Evolutionary conservation across 306 rosid genomes (phyloP).

Genomic region (Lablab purpureus): DNA sequence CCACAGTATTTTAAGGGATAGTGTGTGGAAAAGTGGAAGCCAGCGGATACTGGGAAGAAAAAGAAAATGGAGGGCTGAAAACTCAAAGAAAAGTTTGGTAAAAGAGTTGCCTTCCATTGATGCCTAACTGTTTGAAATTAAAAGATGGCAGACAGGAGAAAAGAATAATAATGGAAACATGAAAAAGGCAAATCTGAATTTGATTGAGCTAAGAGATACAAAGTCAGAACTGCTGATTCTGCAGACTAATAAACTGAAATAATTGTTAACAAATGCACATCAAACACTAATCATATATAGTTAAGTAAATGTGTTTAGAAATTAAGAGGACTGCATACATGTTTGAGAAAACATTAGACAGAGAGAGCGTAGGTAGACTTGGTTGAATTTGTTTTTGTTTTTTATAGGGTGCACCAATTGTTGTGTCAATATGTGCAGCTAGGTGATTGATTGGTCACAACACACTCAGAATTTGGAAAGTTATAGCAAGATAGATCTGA

Average conservation of each 20-base stretch:
- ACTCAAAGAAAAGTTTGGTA: conserved; percentile 17
- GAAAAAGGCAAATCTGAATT: neutral
- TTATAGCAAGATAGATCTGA: neutral
- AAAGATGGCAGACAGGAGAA: neutral
- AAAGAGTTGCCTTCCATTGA: neutral
- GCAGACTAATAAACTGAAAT: neutral
- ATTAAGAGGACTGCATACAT: neutral
- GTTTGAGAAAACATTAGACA: neutral
- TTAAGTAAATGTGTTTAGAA: neutral
- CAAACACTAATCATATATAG: neutral
- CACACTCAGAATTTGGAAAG: neutral
- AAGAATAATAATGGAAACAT: neutral
- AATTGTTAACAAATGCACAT: neutral
- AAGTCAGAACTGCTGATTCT: neutral
- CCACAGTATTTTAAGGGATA: neutral
- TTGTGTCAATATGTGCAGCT: neutral
- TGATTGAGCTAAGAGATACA: neutral
- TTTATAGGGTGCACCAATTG: neutral
- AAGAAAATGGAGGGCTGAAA: neutral
- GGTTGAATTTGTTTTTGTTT: neutral
- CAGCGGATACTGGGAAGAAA: neutral
- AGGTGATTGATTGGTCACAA: neutral
- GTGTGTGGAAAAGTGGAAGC: neutral
- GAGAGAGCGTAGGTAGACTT: neutral
- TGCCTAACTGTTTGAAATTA: conserved; percentile 35